Conservation (phyloP, 345 rosid species). For the Camelina laxa region DNA sequence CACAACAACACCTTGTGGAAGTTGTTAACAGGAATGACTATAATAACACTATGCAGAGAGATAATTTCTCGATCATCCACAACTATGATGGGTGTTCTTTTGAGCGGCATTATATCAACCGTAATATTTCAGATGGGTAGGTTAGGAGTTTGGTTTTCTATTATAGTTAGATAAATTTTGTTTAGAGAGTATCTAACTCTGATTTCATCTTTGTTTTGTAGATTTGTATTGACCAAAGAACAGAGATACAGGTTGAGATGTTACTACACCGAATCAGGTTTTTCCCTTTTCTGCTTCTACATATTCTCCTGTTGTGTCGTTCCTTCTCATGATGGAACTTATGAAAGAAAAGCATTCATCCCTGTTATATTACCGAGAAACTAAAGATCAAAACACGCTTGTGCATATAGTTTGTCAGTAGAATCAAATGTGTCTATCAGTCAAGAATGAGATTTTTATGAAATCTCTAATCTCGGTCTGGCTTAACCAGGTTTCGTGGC, state of each 20-base stretch:
- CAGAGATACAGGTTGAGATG: slow-evolving; percentile 77
- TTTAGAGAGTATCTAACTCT: background rate
- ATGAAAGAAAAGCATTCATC: background rate
- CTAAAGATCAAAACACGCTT: background rate
- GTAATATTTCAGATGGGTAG: slow-evolving; percentile 57
- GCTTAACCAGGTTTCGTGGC: slow-evolving; percentile 60
- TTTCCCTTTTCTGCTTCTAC: slow-evolving; percentile 27
- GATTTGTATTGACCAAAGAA: slow-evolving; percentile 66
- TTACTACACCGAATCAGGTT: slow-evolving; percentile 76
- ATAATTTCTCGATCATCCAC: slow-evolving; percentile 65
- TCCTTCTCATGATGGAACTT: slow-evolving; percentile 13
- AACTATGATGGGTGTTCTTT: slow-evolving; percentile 69
- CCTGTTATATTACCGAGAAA: background rate
- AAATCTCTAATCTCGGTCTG: background rate
- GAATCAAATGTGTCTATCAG: background rate
- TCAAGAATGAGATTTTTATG: background rate
- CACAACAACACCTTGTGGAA: background rate
- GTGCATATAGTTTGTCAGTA: background rate
- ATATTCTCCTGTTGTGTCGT: slow-evolving; percentile 5
- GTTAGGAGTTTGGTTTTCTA: background rate
- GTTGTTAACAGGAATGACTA: slow-evolving; percentile 4
- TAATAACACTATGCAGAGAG: slow-evolving; percentile 54
- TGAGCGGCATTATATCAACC: slow-evolving; percentile 61
- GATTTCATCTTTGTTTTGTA: slow-evolving; percentile 40
- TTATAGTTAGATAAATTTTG: background rate